Percentiles rank a stretch among this genome's conserved stretches.
Evolutionary conservation across 2,329 filamentous ascomycete genomes (phyloP).

Genomic region (Eurotiales sp.): DNA sequence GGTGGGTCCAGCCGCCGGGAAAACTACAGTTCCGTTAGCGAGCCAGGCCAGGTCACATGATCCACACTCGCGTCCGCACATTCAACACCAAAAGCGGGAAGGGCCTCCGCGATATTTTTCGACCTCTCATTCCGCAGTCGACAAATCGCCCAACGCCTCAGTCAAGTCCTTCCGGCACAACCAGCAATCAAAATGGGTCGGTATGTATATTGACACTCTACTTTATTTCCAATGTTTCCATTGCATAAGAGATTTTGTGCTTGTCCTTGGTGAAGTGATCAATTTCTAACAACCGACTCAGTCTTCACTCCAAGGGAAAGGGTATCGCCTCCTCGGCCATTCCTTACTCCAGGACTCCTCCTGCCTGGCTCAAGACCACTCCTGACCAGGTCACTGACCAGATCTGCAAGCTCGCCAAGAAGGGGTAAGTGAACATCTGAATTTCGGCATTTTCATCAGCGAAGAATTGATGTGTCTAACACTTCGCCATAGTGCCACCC

Average conservation of each 20-base stretch:
- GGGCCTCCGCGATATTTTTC: conserved; percentile 5
- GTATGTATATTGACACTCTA: conserved; percentile 10
- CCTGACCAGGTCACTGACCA: conserved; percentile 98
- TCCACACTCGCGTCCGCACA: conserved; percentile 12
- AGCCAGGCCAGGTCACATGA: conserved; percentile 17
- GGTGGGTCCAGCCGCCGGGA: background rate
- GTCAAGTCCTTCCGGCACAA: conserved; percentile 12
- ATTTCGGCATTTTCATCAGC: background rate
- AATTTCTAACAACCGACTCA: conserved; percentile 6
- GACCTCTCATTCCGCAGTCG: conserved; percentile 9
- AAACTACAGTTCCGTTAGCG: conserved; percentile 7
- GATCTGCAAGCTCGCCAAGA: conserved; percentile 42
- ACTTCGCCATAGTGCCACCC: conserved; percentile 63
- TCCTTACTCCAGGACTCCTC: conserved; percentile 91
- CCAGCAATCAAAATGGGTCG: conserved; percentile 21
- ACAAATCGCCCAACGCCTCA: conserved; percentile 16
- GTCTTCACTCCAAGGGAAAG: conserved; percentile 99
- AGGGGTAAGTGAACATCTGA: conserved; percentile 16
- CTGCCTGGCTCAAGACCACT: conserved; percentile 97
- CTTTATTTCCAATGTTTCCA: background rate
- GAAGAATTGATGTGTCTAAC: background rate
- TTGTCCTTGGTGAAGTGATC: background rate
- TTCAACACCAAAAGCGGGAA: conserved; percentile 5
- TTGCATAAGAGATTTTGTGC: background rate
- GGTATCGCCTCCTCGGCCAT: conserved; percentile 94